Evolutionary conservation across 768 basidiomycete species (phyloP).

Genomic region (Exidia glandulosa): DNA sequence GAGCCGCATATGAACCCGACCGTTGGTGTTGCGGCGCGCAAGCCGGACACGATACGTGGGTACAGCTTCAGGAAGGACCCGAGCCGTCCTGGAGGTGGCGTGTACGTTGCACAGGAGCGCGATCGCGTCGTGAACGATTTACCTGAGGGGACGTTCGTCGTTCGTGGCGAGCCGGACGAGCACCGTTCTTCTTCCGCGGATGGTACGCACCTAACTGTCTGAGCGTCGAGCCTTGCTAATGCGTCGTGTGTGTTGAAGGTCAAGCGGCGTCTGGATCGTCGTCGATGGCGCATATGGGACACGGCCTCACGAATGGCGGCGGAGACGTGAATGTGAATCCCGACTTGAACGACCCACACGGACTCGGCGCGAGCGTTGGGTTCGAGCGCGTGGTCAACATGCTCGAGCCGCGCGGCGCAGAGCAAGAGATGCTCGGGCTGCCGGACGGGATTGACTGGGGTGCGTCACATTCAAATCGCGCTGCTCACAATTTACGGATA

Average conservation of each 20-base stretch:
- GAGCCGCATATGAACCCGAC: conserved; percentile 69
- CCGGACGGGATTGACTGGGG: background rate
- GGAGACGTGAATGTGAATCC: background rate
- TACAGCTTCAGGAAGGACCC: conserved; percentile 72
- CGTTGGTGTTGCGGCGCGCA: conserved; percentile 44
- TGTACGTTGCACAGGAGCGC: conserved; percentile 53
- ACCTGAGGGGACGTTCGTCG: background rate
- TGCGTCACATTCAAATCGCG: background rate
- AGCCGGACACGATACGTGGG: conserved; percentile 33
- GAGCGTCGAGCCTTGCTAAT: too few relatives aligned
- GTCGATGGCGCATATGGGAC: too few relatives aligned
- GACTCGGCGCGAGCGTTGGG: background rate
- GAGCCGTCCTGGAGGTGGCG: conserved; percentile 74
- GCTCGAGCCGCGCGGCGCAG: background rate
- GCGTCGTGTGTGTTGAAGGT: too few relatives aligned
- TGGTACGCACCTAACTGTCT: too few relatives aligned
- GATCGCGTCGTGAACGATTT: background rate
- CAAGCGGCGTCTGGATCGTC: too few relatives aligned
- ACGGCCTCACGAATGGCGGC: too few relatives aligned
- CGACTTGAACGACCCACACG: background rate
- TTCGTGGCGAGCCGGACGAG: background rate
- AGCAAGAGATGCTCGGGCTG: background rate
- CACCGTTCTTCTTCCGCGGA: too few relatives aligned
- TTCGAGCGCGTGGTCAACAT: background rate
- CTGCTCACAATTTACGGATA: background rate